Evolutionary conservation across 208 protist genomes (phyloP).

Genomic region (Leishmania amazonensis): DNA sequence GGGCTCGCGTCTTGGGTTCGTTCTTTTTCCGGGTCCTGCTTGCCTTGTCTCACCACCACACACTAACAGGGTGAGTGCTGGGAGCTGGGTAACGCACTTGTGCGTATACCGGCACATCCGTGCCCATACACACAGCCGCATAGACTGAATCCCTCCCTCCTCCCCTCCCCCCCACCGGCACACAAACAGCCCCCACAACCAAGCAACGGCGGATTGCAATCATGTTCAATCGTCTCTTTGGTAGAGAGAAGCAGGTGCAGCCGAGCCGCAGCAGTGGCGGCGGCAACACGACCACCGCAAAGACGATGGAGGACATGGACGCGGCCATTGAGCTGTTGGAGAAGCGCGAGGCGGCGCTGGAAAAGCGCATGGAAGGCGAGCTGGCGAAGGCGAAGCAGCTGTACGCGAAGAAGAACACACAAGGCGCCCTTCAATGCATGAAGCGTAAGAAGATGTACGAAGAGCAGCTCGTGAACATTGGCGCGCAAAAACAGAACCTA

Average conservation of each 20-base stretch:
- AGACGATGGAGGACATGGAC: constrained; percentile 77
- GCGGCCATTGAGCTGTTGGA: constrained; percentile 80
- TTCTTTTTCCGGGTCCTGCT: neutral
- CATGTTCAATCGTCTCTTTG: constrained; percentile 86
- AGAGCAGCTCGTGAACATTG: constrained; percentile 73
- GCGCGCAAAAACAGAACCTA: constrained; percentile 77
- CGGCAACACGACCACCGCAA: constrained; percentile 25
- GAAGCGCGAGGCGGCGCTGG: constrained; percentile 81
- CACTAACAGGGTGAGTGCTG: neutral
- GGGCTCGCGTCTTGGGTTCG: neutral
- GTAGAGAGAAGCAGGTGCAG: constrained; percentile 63
- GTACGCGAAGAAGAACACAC: constrained; percentile 87
- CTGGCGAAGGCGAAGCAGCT: constrained; percentile 79
- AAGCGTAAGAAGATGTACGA: constrained; percentile 93
- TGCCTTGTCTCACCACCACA: neutral
- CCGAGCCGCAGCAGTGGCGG: constrained; percentile 24
- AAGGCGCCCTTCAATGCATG: constrained; percentile 84
- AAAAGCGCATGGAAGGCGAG: constrained; percentile 90
- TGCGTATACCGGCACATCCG: neutral
- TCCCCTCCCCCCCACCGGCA: neutral
- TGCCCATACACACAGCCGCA: neutral
- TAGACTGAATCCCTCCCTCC: neutral
- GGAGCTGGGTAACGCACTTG: neutral
- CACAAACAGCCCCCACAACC: neutral
- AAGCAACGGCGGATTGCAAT: constrained; percentile 2